phyloP scores from a whole-genome alignment of 805 yeast genomes.

The Lipomyces mesembrius region DNA sequence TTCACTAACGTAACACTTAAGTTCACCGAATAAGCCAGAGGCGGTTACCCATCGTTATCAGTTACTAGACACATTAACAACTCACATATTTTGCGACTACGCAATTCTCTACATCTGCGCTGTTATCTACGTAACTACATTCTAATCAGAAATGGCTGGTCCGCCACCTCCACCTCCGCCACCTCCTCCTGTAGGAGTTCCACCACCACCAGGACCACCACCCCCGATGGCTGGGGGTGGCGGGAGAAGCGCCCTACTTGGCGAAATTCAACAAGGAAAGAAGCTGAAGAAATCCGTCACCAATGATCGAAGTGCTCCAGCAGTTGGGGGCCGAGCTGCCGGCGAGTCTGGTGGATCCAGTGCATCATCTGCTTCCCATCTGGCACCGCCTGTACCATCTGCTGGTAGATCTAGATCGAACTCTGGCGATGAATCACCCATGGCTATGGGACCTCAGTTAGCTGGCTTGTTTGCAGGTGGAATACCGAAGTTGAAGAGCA shows the following conservation, averaged over 20 bases:
- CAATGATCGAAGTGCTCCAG: conserved; percentile 68
- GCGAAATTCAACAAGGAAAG: conserved; percentile 79
- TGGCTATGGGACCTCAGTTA: conserved; percentile 41
- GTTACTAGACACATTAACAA: not conserved
- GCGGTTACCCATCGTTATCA: not conserved
- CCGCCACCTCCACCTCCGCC: conserved; percentile 40
- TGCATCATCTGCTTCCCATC: conserved; percentile 25
- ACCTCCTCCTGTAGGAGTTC: conserved; percentile 36
- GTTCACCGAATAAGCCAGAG: no score
- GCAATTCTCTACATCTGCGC: not conserved
- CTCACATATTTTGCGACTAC: conserved; percentile 2
- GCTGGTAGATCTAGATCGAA: conserved; percentile 15
- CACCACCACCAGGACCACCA: conserved; percentile 36
- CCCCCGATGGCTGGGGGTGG: conserved; percentile 33
- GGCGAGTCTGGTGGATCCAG: conserved; percentile 11
- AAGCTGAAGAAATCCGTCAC: conserved; percentile 65
- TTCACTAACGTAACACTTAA: no score
- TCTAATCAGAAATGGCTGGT: conserved; percentile 23
- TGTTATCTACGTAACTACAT: not conserved
- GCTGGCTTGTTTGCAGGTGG: conserved; percentile 81
- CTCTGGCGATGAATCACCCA: conserved; percentile 3
- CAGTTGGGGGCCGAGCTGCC: conserved; percentile 49
- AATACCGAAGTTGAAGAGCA: conserved; percentile 68
- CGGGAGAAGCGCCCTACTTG: conserved; percentile 55
- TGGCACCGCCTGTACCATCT: conserved; percentile 38